Percentiles rank a stretch among this genome's conserved stretches.
These are phyloP conservation scores for Sanghuangporus baumii DNA, from an alignment of 1,284 basidiomycete genomes.

Conservation along the genomic window DNA sequence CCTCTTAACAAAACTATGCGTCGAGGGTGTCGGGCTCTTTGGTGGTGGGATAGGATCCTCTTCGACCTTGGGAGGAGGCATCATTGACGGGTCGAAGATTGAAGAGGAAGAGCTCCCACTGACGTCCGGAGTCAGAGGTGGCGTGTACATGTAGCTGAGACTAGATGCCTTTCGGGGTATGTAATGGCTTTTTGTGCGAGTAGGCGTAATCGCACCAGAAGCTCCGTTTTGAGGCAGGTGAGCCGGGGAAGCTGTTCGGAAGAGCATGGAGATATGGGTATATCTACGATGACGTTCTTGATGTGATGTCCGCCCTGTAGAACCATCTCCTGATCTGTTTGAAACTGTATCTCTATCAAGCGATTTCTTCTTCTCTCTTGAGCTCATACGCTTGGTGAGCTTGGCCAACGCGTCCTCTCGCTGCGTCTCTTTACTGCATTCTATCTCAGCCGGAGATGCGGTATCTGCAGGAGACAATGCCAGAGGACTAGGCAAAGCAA, in stretches of 20 bases:
- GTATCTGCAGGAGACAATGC: neutral
- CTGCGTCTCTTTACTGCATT: neutral
- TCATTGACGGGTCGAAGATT: constrained; percentile 6
- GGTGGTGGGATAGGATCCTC: constrained; percentile 1
- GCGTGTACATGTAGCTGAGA: constrained; percentile 17
- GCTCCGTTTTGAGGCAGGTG: constrained; percentile 1
- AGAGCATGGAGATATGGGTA: constrained; percentile 15
- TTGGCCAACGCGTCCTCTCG: constrained; percentile 3
- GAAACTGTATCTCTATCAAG: neutral
- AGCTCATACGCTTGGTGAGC: neutral
- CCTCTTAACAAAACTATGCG: constrained; percentile 10
- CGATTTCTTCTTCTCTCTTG: neutral
- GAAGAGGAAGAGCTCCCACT: constrained; percentile 13
- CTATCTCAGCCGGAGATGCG: neutral
- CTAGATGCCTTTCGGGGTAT: constrained; percentile 16
- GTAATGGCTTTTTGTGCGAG: constrained; percentile 11
- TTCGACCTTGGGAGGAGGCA: neutral
- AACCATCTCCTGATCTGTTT: constrained; percentile 2
- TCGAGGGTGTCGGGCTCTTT: constrained; percentile 10
- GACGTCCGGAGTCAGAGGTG: constrained; percentile 16
- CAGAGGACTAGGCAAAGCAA: constrained; percentile 9
- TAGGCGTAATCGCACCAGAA: neutral
- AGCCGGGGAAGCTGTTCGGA: constrained; percentile 4
- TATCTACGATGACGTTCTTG: constrained; percentile 17
- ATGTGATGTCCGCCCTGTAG: constrained; percentile 1